Evolutionary conservation across 345 rosid genomes (phyloP), one percentile per base, ranked within the genome.

Genomic region (Brassica carinata): DNA sequence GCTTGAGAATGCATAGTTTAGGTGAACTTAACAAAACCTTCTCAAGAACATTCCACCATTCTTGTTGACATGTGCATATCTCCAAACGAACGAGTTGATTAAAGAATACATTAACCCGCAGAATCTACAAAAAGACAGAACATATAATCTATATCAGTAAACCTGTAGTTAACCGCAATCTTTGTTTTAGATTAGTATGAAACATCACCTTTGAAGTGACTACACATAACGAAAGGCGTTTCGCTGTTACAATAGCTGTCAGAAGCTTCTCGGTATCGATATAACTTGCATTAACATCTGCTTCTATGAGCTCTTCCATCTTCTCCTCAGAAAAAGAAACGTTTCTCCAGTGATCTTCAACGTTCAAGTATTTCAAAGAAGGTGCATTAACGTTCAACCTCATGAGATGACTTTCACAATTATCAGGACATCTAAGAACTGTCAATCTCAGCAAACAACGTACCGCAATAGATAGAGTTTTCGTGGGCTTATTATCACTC

Each of bases 31-130:
- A 13, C 31, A 63, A 48, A 15, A 74, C 7, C 11, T 27, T 17
- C 17, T 26, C 77, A 64, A 74, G 62, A 62, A 74, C 3, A 45
- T 74, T 27, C 69, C 77, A 64, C 77, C 70, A 74, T 62, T 74
- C 77, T 26, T 29, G 5, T 43, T 64, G 69, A 43, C 70, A 64
- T 45, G 77, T 74, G 53, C 70, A 74, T 40, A 74, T 36, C 62
- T 74, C 77, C 69, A 74, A 64, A 26, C 7, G 57, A 63, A 74
- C 62, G 29, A 74, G 77, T 19, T 64, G 69, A 15, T 43, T 5
- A 29, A 74, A 64, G 3, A 45, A 4, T 7, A 61, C 8, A 45
- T 15, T 14, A 43, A 29, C 45, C 61, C 27, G 45, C 62, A 29
- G 15, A 62, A 30, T 48, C 61, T 74, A 29, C 62, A 74, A 5